These are phyloP conservation scores for Hypomyces rosellus DNA, from an alignment of 2,329 filamentous ascomycete genomes.

Conservation along the genomic window DNA sequence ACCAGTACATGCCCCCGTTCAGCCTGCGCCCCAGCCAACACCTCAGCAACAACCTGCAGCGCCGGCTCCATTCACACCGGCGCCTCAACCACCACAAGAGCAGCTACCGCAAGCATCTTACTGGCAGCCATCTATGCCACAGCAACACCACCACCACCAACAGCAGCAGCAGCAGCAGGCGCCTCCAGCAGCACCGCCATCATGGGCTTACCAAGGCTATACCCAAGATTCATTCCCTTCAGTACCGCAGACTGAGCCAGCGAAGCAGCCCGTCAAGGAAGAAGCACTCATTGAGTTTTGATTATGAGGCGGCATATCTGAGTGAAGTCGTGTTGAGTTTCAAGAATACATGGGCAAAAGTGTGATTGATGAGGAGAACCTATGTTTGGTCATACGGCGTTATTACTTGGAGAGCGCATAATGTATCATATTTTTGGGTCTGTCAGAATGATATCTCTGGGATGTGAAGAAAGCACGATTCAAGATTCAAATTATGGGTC, in stretches of 20 bases:
- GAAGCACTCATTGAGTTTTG: slow-evolving; percentile 76
- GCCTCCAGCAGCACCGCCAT: slow-evolving; percentile 31
- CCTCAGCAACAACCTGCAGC: slow-evolving; percentile 15
- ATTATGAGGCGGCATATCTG: slow-evolving; percentile 3
- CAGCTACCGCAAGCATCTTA: slow-evolving; percentile 11
- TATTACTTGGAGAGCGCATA: slow-evolving; percentile 7
- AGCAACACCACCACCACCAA: slow-evolving; percentile 24
- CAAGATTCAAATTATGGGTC: no score
- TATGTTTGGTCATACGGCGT: not conserved
- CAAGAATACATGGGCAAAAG: not conserved
- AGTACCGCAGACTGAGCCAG: slow-evolving; percentile 42
- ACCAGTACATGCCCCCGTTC: slow-evolving; percentile 22
- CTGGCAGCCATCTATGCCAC: slow-evolving; percentile 24
- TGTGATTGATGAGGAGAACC: not conserved
- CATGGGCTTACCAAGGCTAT: slow-evolving; percentile 45
- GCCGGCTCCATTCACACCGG: slow-evolving; percentile 1
- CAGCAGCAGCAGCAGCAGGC: slow-evolving; percentile 27
- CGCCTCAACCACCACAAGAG: slow-evolving; percentile 8
- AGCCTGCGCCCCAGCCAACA: slow-evolving; percentile 19
- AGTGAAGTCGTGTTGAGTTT: not conserved
- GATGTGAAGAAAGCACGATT: not conserved
- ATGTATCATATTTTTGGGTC: slow-evolving; percentile 7
- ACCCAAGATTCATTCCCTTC: slow-evolving; percentile 58
- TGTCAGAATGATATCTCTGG: slow-evolving; percentile 8
- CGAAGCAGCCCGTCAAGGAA: slow-evolving; percentile 51